Evolutionary conservation across 371 early-diverging fungal genomes (phyloP).

Genomic region (Mucor ambiguus): DNA sequence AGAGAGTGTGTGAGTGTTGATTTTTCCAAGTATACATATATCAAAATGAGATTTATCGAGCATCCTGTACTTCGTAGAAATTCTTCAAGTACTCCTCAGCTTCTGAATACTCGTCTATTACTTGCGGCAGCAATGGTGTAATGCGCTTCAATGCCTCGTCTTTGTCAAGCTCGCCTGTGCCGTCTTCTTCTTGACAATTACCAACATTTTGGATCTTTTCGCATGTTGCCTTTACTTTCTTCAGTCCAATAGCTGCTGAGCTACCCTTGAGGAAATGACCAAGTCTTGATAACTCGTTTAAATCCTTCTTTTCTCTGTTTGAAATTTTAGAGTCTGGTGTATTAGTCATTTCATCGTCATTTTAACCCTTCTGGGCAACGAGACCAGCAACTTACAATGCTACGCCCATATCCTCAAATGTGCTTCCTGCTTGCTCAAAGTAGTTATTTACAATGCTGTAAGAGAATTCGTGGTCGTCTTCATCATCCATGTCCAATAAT

Average conservation of each 20-base stretch:
- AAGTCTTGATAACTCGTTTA: constrained; percentile 70
- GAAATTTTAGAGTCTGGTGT: background rate
- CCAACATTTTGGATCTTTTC: constrained; percentile 89
- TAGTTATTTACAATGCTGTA: constrained; percentile 71
- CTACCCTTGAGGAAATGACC: constrained; percentile 94
- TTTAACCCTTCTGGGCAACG: background rate
- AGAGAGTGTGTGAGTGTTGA: background rate
- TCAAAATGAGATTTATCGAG: constrained; percentile 28
- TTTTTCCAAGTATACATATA: background rate
- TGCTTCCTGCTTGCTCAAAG: constrained; percentile 75
- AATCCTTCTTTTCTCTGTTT: constrained; percentile 67
- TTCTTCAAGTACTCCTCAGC: constrained; percentile 74
- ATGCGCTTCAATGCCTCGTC: constrained; percentile 69
- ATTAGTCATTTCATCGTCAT: constrained; percentile 4
- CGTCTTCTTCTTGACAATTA: constrained; percentile 71
- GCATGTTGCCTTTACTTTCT: constrained; percentile 79
- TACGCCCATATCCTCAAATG: constrained; percentile 66
- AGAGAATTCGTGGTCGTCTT: constrained; percentile 77
- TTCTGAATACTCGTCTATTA: constrained; percentile 75
- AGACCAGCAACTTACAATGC: constrained; percentile 61
- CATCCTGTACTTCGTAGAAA: constrained; percentile 68
- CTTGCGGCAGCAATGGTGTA: constrained; percentile 57
- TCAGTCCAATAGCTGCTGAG: constrained; percentile 87
- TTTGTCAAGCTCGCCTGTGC: constrained; percentile 50
- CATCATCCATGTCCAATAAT: constrained; percentile 82